Evolutionary conservation across 345 rosid species (phyloP), one percentile per base, ranked within the genome.

Genomic region (Syzygium oleosum): DNA sequence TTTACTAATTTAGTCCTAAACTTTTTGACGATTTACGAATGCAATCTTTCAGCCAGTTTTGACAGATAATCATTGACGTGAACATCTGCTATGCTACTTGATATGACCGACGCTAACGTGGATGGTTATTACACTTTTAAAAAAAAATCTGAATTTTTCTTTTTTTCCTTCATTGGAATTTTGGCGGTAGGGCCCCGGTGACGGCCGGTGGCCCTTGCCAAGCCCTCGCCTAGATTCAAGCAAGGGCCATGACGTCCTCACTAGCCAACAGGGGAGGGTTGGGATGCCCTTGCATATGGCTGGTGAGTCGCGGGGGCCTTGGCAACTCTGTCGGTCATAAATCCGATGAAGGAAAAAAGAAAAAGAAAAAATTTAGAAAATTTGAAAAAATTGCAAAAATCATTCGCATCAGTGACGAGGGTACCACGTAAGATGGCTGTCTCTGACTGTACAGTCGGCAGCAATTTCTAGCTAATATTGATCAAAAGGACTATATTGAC

Each of bases 181-280:
- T 59, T 0, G 29, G 15, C 7, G 6, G 12, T 1, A 3, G 7
- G 29, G 27, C 65, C 31, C 15, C 13, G 5, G 7, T 59, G 16
- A 59, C 0, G 0, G 12, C 0, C 27, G 7, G 12, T 0, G 7
- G 7, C 16, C 1, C 3, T 59, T 1, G 0, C 65, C 52, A 59
- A 59, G 65, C 15, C 52, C 52, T 51, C 5, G 15, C 12, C 52
- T 51, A 51, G 52, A 51, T 51, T 13, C 52, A 51, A 51, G 52
- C 52, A 51, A 51, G 4, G 54, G 54, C 2, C 15, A 5, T 5
- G 2, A 52, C 2, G 54, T 17, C 54, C 54, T 52, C 5, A 17
- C 19, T 5, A 17, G 54, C 54, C 19, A 52, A 52, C 17, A 52
- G 5, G 54, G 7, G 0, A 59, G 65, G 65, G 65, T n/a, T 59